These are phyloP conservation scores for rapeseed (Brassica napus) DNA, from an alignment of 345 rosid species.

Conservation along the genomic window Da-Ae NC_063446.1:16123501-16124000, in stretches of 20 bases:
- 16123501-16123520: slow-evolving; percentile 4
- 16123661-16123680: slow-evolving; percentile 13
- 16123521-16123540: not conserved
- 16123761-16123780: too few relatives aligned
- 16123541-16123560: slow-evolving; percentile 2
- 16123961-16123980: slow-evolving; percentile 90
- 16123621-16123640: slow-evolving; percentile 27
- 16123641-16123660: not conserved
- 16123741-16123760: too few relatives aligned
- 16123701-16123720: slow-evolving; percentile 16
- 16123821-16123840: slow-evolving; percentile 79
- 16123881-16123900: not conserved
- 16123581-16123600: not conserved
- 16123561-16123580: not conserved
- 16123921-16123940: slow-evolving; percentile 63
- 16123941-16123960: slow-evolving; percentile 87
- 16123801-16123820: slow-evolving; percentile 48
- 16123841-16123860: slow-evolving; percentile 89
- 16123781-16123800: too few relatives aligned
- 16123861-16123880: slow-evolving; percentile 52
- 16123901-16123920: slow-evolving; percentile 14
- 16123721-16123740: not conserved
- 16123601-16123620: slow-evolving; percentile 3
- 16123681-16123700: slow-evolving; percentile 26
- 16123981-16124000: slow-evolving; percentile 96